phyloP scores from a whole-genome alignment of 306 rosid species.

The Casuarina cunninghamiana region DNA sequence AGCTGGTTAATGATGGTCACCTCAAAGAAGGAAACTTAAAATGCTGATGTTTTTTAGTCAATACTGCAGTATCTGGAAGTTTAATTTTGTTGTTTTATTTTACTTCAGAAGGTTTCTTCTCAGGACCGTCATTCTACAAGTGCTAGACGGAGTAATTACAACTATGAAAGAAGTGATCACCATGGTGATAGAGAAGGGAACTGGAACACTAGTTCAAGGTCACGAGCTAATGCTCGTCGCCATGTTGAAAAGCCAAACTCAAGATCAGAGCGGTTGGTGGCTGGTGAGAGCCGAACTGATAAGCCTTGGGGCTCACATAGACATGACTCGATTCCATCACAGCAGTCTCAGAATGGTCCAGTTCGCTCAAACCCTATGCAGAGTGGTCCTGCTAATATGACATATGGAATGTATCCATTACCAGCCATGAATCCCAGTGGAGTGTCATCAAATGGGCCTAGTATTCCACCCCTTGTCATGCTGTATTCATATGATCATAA shows the following conservation, averaged over 20 bases:
- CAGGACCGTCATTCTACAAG: constrained; percentile 74
- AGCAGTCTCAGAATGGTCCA: constrained; percentile 81
- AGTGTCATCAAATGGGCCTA: constrained; percentile 72
- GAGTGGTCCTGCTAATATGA: constrained; percentile 58
- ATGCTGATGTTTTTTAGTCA: not conserved
- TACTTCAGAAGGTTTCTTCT: constrained; percentile 67
- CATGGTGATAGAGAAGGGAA: constrained; percentile 87
- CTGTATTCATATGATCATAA: constrained; percentile 77
- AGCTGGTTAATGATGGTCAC: not conserved
- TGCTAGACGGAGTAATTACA: constrained; percentile 74
- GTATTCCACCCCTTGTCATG: constrained; percentile 82
- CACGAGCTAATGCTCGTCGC: constrained; percentile 68
- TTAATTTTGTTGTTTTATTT: constrained; percentile 12
- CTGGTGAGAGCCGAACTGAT: constrained; percentile 69
- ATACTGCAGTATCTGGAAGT: constrained; percentile 3
- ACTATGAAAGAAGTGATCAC: constrained; percentile 73
- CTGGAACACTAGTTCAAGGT: constrained; percentile 74
- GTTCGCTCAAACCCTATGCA: constrained; percentile 56
- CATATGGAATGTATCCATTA: constrained; percentile 72
- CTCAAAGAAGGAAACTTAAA: not conserved
- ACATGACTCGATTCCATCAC: constrained; percentile 50
- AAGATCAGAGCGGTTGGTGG: constrained; percentile 61
- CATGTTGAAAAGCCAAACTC: constrained; percentile 67
- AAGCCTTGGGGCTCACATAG: constrained; percentile 83
- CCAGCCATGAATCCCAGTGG: constrained; percentile 72